Base-by-base conservation (phyloP, 2,329 filamentous ascomycete species). In the Aspergillus floridensis region DNA sequence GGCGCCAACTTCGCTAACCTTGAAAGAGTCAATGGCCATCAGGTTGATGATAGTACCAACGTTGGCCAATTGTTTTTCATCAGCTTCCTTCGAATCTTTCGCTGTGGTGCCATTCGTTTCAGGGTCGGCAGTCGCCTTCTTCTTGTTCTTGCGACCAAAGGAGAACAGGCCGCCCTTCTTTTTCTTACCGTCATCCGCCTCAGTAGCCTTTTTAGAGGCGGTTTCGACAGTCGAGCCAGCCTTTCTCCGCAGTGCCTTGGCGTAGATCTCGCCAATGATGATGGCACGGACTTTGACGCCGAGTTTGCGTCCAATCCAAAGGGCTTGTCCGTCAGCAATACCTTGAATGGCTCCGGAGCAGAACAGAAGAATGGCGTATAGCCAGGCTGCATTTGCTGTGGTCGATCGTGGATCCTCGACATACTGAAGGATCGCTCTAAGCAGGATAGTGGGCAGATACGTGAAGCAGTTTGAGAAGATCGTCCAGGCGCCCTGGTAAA, bases 21-120 rank as follows among this genome's bases (percentile, higher is more conserved):
- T 99, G 86, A 98, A 98, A 51, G 93, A 97, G 80, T 99, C 96
- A 46, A 99, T 96, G 11, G 95, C 96, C 95, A 99, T 99, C 65
- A 99, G 82, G 75, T 98, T 99, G 80, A 99, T 99, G 70, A 99
- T 97, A n/a, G 95, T 96, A 63, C 96, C 95, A 53, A 96, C 84
- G 62, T 95, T 97, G 44, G 92, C 93, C 77, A 96, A 92, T 59
- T 89, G 84, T 62, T 92, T 88, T 19, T 62, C 59, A n/a, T 71
- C 69, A 35, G 68, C 69, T 19, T 64, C 59, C 46, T 75, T 68
- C 56, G 68, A 24, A 31, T 69, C 65, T 31, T 70, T 67, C 26
- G 66, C 63, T 53, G 60, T 64, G 3, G 53, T 51, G 4, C 52
- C 31, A 19, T 67, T 63, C 5, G 59, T 59, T 29, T 68, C 65